These are phyloP conservation scores for Rosa persica DNA, from an alignment of 306 rosid genomes.

Conservation along the genomic window DNA sequence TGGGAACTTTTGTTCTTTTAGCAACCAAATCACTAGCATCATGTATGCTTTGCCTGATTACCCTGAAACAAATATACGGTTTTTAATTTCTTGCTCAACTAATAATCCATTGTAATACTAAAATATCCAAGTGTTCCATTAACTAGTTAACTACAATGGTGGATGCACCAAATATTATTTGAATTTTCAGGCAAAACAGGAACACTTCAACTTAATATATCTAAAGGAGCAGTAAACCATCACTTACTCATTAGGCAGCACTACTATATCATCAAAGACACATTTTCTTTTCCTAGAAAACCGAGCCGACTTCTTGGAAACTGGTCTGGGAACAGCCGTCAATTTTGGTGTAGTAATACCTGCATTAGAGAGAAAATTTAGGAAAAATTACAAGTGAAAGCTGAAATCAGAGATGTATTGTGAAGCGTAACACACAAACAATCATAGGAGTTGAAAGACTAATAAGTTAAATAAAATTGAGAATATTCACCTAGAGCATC, in stretches of 20 bases:
- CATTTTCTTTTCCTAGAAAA: constrained; percentile 62
- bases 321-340: constrained; percentile 55
- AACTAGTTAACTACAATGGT: neutral
- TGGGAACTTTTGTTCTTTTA: constrained; percentile 44
- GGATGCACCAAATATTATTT: neutral
- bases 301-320: constrained; percentile 37
- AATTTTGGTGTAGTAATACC: constrained; percentile 46
- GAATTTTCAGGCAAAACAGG: neutral
- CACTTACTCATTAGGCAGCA: constrained; percentile 66
- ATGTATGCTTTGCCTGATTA: constrained; percentile 39
- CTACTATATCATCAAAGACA: constrained; percentile 39
- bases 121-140: neutral
- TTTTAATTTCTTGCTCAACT: neutral
- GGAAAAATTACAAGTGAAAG: neutral
- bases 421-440: no score
- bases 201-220: neutral
- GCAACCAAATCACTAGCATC: constrained; percentile 57
- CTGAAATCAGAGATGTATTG: neutral
- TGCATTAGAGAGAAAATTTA: constrained; percentile 29
- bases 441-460: neutral
- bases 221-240: neutral
- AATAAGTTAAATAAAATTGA: neutral
- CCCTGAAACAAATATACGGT: constrained; percentile 47
- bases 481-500: constrained; percentile 40
- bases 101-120: neutral